These are phyloP conservation scores for Alnus rubra DNA, from an alignment of 306 rosid species.

Conservation along the genomic window DNA sequence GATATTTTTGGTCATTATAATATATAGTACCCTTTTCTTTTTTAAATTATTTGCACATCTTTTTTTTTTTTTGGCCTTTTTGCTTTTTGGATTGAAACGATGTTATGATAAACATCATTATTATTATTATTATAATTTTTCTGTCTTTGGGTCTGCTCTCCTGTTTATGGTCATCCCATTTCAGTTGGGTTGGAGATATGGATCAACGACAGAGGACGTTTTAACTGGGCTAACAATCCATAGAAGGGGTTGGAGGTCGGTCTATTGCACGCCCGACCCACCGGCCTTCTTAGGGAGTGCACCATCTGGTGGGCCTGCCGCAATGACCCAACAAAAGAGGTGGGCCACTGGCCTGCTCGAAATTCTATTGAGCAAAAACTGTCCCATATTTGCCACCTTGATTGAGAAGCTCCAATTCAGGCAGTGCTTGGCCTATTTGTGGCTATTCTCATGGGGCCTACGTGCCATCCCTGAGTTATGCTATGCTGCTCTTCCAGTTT, in stretches of 20 bases:
- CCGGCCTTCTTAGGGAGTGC: slow-evolving; percentile 45
- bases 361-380: slow-evolving; percentile 31
- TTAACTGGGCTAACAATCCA: slow-evolving; percentile 38
- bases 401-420: slow-evolving; percentile 35
- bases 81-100: no score
- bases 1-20: no score
- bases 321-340: slow-evolving; percentile 40
- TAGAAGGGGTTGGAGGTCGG: slow-evolving; percentile 39
- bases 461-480: slow-evolving; percentile 29
- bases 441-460: slow-evolving; percentile 17
- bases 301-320: slow-evolving; percentile 37
- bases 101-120: no score
- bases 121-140: neutral
- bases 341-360: slow-evolving; percentile 48
- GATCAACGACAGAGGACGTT: slow-evolving; percentile 37
- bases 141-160: neutral
- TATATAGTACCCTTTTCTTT: no score
- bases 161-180: neutral
- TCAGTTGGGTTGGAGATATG: slow-evolving; percentile 43
- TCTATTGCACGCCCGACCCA: slow-evolving; percentile 22
- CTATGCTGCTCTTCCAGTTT: slow-evolving; percentile 41
- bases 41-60: no score
- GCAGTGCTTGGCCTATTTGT: slow-evolving; percentile 36
- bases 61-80: no score
- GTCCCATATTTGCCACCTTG: slow-evolving; percentile 29